A percentile compares a stretch with the other conserved stretches of the same genome.
These are phyloP conservation scores for Myochromella boudieri DNA, from an alignment of 768 basidiomycete genomes.

Conservation along the genomic window DNA sequence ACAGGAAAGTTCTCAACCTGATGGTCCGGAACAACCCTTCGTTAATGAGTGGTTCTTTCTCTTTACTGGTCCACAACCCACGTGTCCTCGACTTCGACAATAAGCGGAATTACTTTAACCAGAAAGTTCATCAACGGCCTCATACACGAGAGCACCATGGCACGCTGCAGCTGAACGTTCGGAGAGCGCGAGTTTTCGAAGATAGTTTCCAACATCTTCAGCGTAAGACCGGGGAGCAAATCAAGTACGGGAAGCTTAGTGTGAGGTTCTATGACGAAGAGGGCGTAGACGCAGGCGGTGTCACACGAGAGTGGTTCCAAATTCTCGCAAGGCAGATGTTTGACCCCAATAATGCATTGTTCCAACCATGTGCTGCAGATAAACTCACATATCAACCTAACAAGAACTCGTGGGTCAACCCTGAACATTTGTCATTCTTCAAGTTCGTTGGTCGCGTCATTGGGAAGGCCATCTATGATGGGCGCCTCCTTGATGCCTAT, in stretches of 20 bases:
- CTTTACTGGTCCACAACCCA: constrained; percentile 92
- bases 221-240: constrained; percentile 89
- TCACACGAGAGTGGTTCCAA: constrained; percentile 98
- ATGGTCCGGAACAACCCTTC: constrained; percentile 99
- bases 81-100: constrained; percentile 98
- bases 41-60: constrained; percentile 97
- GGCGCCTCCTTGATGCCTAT: constrained; percentile 94
- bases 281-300: constrained; percentile 97
- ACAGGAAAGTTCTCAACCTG: constrained; percentile 90
- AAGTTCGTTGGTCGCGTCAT: constrained; percentile 98
- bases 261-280: constrained; percentile 97
- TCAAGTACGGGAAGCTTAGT: constrained; percentile 97
- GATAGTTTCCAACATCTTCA: constrained; percentile 95
- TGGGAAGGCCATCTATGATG: constrained; percentile 97
- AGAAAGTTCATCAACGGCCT: constrained; percentile 85
- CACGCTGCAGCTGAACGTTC: constrained; percentile 86
- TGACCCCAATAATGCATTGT: constrained; percentile 96
- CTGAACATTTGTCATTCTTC: constrained; percentile 96
- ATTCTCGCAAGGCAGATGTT: constrained; percentile 98
- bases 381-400: constrained; percentile 95
- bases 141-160: constrained; percentile 77
- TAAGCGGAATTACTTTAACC: constrained; percentile 95
- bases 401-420: constrained; percentile 91
- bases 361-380: constrained; percentile 97
- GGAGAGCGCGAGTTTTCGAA: constrained; percentile 91